These are phyloP conservation scores for Erythrobasidium yunnanense DNA, from an alignment of 768 basidiomycete genomes.

Conservation along the genomic window DNA sequence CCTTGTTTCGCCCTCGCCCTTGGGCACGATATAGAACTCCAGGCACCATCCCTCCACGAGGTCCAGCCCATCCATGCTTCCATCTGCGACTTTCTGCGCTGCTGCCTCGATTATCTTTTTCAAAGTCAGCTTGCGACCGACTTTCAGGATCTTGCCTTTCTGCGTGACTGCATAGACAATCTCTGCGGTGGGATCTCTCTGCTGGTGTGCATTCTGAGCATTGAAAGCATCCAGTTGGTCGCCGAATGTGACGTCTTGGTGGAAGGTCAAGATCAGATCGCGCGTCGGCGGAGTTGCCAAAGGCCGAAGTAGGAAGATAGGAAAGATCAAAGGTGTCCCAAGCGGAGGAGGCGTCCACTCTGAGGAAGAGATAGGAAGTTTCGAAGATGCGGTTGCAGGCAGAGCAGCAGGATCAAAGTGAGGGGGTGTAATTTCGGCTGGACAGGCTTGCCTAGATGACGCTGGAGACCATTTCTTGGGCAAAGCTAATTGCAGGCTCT, in stretches of 20 bases:
- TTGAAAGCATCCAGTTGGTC: slow-evolving; percentile 63
- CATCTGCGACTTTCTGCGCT: slow-evolving; percentile 45
- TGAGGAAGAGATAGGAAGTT: slow-evolving; percentile 51
- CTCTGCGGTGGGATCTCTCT: slow-evolving; percentile 54
- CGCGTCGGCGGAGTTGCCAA: slow-evolving; percentile 61
- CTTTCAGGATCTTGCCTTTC: slow-evolving; percentile 66
- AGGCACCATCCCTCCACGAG: slow-evolving; percentile 64
- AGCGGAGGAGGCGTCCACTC: slow-evolving; percentile 50
- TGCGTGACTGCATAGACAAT: slow-evolving; percentile 74
- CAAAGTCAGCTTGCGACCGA: slow-evolving; percentile 81
- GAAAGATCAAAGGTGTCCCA: slow-evolving; percentile 57
- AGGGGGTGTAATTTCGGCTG: slow-evolving; percentile 47
- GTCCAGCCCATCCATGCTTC: slow-evolving; percentile 65
- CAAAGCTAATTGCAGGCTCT: not conserved
- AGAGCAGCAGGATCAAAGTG: slow-evolving; percentile 40
- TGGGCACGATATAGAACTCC: slow-evolving; percentile 66
- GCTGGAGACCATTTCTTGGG: slow-evolving; percentile 11
- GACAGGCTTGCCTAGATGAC: slow-evolving; percentile 45
- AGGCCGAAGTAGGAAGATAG: slow-evolving; percentile 88
- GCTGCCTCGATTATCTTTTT: slow-evolving; percentile 61
- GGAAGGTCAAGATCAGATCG: slow-evolving; percentile 75
- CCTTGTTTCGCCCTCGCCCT: slow-evolving; percentile 58
- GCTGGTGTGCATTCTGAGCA: slow-evolving; percentile 47
- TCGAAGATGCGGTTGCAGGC: slow-evolving; percentile 38
- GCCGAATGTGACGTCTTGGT: slow-evolving; percentile 70